These are phyloP conservation scores for Filosporella fistucella DNA, from an alignment of 495 filamentous ascomycete genomes.

Conservation along the genomic window DNA sequence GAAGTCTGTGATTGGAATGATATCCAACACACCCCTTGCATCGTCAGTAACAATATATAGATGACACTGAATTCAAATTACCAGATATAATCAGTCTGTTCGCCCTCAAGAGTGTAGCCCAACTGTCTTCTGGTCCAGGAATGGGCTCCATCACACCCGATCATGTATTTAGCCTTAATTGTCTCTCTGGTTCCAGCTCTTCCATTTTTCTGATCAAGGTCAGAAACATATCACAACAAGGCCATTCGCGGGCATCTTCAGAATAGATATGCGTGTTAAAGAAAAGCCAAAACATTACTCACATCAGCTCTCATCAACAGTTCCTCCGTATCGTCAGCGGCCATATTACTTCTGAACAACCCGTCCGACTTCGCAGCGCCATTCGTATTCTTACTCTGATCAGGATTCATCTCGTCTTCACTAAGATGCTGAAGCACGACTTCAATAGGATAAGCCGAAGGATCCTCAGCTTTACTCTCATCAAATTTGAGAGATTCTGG, in stretches of 20 bases:
- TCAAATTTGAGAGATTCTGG: constrained; percentile 42
- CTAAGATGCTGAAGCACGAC: constrained; percentile 40
- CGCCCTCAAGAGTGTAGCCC: constrained; percentile 54
- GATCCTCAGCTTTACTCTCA: constrained; percentile 33
- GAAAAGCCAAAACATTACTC: no score
- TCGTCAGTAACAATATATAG: not conserved
- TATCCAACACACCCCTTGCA: constrained; percentile 52
- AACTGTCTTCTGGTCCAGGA: constrained; percentile 55
- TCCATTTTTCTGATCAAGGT: no score
- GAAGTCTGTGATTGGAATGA: constrained; percentile 64
- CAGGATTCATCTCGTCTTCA: constrained; percentile 39
- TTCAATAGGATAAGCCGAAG: constrained; percentile 47
- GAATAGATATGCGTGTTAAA: no score
- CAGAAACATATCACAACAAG: no score
- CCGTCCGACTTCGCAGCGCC: constrained; percentile 36
- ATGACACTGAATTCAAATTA: constrained; percentile 16
- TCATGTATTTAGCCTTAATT: constrained; percentile 58
- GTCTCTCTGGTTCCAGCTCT: constrained; percentile 31
- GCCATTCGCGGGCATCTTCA: no score
- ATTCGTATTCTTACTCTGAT: constrained; percentile 35
- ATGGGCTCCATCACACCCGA: constrained; percentile 66
- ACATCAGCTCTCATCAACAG: constrained; percentile 33
- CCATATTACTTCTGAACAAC: constrained; percentile 44
- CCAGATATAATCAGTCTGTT: constrained; percentile 62
- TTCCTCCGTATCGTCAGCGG: constrained; percentile 51